Percentiles rank a stretch among this genome's conserved stretches.
Evolutionary conservation across 495 filamentous ascomycete species (phyloP).

Genomic region (Hypoxylon lienhwacheense): DNA sequence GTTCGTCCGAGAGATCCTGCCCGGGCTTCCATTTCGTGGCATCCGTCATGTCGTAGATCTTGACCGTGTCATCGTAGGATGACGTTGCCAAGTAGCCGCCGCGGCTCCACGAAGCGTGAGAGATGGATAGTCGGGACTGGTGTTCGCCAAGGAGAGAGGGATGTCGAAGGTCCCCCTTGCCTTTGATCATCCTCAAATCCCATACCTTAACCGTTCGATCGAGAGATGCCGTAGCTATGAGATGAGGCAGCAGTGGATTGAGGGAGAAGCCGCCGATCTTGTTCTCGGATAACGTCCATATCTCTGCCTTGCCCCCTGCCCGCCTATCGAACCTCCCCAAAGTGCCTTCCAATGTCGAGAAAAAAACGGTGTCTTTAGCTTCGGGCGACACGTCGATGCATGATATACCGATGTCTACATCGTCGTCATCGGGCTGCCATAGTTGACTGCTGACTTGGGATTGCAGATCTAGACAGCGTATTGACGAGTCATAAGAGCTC

Average conservation of each 20-base stretch:
- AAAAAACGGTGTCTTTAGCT: constrained; percentile 76
- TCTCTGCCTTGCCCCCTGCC: constrained; percentile 57
- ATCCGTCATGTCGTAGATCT: constrained; percentile 77
- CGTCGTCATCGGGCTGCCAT: constrained; percentile 69
- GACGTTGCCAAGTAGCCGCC: constrained; percentile 85
- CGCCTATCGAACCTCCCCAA: constrained; percentile 81
- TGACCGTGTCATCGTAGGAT: constrained; percentile 92
- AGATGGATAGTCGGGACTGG: constrained; percentile 78
- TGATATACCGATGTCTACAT: constrained; percentile 75
- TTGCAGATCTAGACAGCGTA: constrained; percentile 82
- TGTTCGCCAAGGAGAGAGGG: constrained; percentile 81
- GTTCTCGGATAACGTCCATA: constrained; percentile 81
- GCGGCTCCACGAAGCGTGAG: constrained; percentile 83
- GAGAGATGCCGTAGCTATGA: constrained; percentile 86
- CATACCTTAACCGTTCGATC: constrained; percentile 89
- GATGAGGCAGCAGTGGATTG: constrained; percentile 73
- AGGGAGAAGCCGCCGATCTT: constrained; percentile 95
- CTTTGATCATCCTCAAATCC: constrained; percentile 81
- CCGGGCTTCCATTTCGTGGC: constrained; percentile 67
- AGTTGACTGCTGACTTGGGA: constrained; percentile 76
- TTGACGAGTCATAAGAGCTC: constrained; percentile 90
- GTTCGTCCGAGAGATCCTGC: constrained; percentile 56
- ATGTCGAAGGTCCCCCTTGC: constrained; percentile 50
- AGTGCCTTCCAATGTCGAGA: constrained; percentile 79
- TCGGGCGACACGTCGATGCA: constrained; percentile 73